phyloP scores from a whole-genome alignment of 352 stramenopile genomes.

The Thraustochytrium sp. region DNA sequence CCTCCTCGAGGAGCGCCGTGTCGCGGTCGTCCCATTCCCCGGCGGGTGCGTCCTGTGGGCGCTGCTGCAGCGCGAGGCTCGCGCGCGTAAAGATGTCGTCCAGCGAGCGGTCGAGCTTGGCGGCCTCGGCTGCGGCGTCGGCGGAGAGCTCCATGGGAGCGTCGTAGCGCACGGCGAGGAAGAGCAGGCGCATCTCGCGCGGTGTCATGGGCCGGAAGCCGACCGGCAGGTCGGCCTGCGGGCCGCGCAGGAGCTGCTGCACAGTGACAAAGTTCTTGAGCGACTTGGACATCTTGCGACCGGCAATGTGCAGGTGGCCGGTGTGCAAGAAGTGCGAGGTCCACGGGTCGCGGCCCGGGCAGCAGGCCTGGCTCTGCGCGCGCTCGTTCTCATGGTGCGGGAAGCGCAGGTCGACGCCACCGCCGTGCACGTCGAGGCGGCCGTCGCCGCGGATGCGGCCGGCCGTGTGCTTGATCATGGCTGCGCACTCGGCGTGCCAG shows the following conservation, averaged over 20 bases:
- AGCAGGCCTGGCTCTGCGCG: constrained; percentile 65
- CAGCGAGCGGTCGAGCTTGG: constrained; percentile 74
- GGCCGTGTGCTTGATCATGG: constrained; percentile 65
- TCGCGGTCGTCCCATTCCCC: neutral
- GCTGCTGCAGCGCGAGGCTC: neutral
- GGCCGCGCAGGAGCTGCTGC: constrained; percentile 56
- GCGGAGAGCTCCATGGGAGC: constrained; percentile 85
- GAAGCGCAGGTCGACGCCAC: constrained; percentile 94
- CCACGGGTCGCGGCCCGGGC: constrained; percentile 61
- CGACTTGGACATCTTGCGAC: constrained; percentile 97
- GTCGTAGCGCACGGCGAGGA: constrained; percentile 87
- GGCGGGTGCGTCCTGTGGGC: neutral
- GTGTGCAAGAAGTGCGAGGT: constrained; percentile 96
- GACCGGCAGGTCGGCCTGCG: constrained; percentile 51
- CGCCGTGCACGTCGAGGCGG: constrained; percentile 84
- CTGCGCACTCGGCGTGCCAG: constrained; percentile 97
- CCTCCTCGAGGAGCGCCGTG: neutral
- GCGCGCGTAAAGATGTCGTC: constrained; percentile 85
- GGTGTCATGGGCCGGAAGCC: constrained; percentile 61
- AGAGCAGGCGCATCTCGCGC: constrained; percentile 72
- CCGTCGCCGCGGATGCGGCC: constrained; percentile 4
- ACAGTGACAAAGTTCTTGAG: constrained; percentile 99
- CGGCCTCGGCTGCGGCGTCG: constrained; percentile 78
- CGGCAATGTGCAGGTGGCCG: constrained; percentile 92
- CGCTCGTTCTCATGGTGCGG: constrained; percentile 98